These are phyloP conservation scores for Raphanus sativus DNA, from an alignment of 345 rosid genomes.

Conservation along the genomic window DNA sequence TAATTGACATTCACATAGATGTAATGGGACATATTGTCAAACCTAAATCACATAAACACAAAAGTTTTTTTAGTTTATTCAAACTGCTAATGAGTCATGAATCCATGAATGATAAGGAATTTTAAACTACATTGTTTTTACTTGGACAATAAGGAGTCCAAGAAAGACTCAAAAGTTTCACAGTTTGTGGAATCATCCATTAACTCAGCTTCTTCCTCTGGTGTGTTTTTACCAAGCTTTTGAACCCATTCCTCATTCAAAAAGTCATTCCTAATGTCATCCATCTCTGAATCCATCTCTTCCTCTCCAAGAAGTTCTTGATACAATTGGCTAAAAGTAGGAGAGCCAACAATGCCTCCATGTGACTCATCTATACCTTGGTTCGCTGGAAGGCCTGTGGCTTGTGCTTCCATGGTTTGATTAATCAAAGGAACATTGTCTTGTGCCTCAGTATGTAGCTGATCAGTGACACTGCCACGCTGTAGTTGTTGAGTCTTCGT, in stretches of 20 bases:
- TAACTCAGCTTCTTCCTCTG: slow-evolving; percentile 6
- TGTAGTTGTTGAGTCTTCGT: not conserved
- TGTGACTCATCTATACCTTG: not conserved
- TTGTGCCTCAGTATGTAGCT: not conserved
- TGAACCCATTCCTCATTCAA: slow-evolving; percentile 6
- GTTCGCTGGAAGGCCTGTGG: not conserved
- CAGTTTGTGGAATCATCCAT: not conserved
- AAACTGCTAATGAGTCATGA: not conserved
- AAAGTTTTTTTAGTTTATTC: not conserved
- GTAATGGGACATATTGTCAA: not conserved
- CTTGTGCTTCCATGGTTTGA: not conserved
- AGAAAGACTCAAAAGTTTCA: not conserved
- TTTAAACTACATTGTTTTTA: not conserved
- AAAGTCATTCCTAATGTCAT: not conserved
- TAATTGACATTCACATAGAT: not conserved
- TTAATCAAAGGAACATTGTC: not conserved
- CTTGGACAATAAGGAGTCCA: not conserved
- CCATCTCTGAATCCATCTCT: not conserved
- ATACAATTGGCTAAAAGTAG: not conserved
- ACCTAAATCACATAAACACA: not conserved
- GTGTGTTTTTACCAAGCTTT: not conserved
- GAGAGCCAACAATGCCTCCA: not conserved
- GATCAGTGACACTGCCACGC: not conserved
- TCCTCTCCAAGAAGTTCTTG: not conserved
- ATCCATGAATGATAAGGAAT: not conserved